A percentile compares a stretch with the other conserved stretches of the same genome.
Evolutionary conservation across 2,329 filamentous ascomycete species (phyloP).

Genomic region (Sporothrix schenckii): DNA sequence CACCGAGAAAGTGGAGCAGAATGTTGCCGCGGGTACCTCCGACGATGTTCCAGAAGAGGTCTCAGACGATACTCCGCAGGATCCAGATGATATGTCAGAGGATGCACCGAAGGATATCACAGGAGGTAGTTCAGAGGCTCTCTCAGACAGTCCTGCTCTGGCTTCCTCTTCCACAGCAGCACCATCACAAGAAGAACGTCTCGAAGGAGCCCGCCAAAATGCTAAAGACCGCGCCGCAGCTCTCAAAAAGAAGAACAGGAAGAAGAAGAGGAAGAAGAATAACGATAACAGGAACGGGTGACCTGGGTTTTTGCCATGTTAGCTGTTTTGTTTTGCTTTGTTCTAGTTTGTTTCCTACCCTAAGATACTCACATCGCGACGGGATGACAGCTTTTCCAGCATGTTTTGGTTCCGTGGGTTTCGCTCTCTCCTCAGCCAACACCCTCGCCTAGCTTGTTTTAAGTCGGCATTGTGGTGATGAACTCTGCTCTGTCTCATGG

Average conservation of each 20-base stretch:
- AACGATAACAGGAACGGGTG: background rate
- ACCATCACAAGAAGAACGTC: background rate
- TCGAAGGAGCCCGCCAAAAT: background rate
- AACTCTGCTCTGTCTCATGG: too few relatives aligned
- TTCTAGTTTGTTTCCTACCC: background rate
- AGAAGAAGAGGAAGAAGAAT: background rate
- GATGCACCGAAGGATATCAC: background rate
- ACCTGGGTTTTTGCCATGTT: background rate
- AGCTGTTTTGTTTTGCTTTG: background rate
- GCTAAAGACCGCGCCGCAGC: background rate
- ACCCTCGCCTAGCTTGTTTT: too few relatives aligned
- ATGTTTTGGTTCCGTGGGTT: background rate
- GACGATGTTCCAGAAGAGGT: too few relatives aligned
- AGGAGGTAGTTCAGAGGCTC: background rate
- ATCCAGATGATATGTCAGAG: background rate
- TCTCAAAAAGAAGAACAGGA: background rate
- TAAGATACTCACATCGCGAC: background rate
- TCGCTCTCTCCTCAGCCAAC: too few relatives aligned
- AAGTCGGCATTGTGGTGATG: too few relatives aligned
- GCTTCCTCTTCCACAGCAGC: background rate
- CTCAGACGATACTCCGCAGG: background rate
- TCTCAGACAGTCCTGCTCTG: background rate
- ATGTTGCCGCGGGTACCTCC: too few relatives aligned
- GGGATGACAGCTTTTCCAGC: background rate
- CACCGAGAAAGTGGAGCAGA: too few relatives aligned